These are phyloP conservation scores for Curvularia sp. DNA, from an alignment of 2,329 filamentous ascomycete species.

Conservation along the genomic window DNA sequence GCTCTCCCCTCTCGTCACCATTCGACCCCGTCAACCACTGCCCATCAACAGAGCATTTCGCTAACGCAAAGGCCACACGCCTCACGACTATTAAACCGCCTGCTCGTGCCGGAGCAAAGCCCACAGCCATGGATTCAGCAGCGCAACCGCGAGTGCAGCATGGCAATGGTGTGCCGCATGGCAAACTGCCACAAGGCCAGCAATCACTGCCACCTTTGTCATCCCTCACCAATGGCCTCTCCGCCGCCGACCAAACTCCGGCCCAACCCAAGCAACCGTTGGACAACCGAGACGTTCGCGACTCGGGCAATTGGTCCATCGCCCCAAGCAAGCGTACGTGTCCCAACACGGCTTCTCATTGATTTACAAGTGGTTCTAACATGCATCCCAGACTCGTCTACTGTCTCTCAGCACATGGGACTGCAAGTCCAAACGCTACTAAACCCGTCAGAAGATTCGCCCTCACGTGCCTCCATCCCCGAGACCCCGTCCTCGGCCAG, in stretches of 20 bases:
- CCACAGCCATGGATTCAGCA: conserved; percentile 38
- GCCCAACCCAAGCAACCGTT: conserved; percentile 43
- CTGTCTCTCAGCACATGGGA: conserved; percentile 54
- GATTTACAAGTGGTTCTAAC: conserved; percentile 21
- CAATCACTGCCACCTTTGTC: conserved; percentile 49
- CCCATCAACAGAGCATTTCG: conserved; percentile 14
- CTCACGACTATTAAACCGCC: conserved; percentile 1
- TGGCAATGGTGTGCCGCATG: conserved; percentile 21
- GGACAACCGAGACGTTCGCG: conserved; percentile 59
- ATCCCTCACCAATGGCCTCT: conserved; percentile 46
- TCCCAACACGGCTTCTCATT: conserved; percentile 2
- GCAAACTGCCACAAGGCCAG: conserved; percentile 41
- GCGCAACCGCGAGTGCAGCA: conserved; percentile 36
- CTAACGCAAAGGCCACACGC: conserved; percentile 5
- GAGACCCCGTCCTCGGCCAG: conserved; percentile 53
- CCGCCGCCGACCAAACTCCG: conserved; percentile 44
- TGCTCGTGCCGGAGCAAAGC: conserved; percentile 4
- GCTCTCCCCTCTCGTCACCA: conserved; percentile 24
- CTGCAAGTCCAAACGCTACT: conserved; percentile 59
- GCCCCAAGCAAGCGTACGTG: conserved; percentile 63
- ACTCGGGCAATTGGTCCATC: conserved; percentile 67
- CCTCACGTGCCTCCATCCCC: conserved; percentile 52
- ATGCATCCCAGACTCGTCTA: conserved; percentile 48
- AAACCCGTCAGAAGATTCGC: conserved; percentile 58
- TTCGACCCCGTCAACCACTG: conserved; percentile 18